phyloP scores from a whole-genome alignment of 2,329 filamentous ascomycete species.

The Fusarium odoratissimum region DNA sequence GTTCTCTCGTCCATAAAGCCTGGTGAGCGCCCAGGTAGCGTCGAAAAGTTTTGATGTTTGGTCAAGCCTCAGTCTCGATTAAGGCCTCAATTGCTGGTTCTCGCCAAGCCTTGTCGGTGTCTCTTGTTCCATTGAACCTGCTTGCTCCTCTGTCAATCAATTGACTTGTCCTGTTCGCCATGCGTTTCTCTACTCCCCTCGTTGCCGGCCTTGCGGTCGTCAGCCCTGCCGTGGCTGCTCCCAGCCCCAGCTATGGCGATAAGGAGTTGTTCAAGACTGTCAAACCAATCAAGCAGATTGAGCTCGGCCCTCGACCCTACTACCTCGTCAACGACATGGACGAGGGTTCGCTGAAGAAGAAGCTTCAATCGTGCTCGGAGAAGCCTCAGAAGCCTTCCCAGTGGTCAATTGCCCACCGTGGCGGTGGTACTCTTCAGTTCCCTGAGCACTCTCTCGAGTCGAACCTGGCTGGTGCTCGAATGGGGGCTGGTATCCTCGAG shows the following conservation, averaged over 20 bases:
- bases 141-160: constrained; percentile 4
- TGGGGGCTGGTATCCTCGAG: constrained; percentile 75
- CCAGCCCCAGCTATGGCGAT: constrained; percentile 33
- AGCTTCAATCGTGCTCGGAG: constrained; percentile 69
- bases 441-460: constrained; percentile 73
- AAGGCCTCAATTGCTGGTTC: constrained; percentile 9
- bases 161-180: constrained; percentile 34
- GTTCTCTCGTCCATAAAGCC: constrained; percentile 33
- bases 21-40: constrained; percentile 11
- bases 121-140: neutral
- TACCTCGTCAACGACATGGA: constrained; percentile 74
- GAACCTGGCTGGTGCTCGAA: constrained; percentile 70
- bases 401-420: constrained; percentile 73
- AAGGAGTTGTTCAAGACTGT: constrained; percentile 49
- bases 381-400: constrained; percentile 61
- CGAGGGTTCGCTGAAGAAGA: constrained; percentile 67
- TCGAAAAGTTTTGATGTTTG: neutral
- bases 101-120: constrained; percentile 8
- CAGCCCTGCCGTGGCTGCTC: constrained; percentile 45
- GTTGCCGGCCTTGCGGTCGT: constrained; percentile 48
- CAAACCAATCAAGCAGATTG: constrained; percentile 60
- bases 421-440: constrained; percentile 70
- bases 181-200: constrained; percentile 49
- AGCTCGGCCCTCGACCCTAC: constrained; percentile 72
- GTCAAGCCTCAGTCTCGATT: constrained; percentile 28